Evolutionary conservation across 139 green algal species (phyloP).

Genomic region (Chlamydomonas sp.): DNA sequence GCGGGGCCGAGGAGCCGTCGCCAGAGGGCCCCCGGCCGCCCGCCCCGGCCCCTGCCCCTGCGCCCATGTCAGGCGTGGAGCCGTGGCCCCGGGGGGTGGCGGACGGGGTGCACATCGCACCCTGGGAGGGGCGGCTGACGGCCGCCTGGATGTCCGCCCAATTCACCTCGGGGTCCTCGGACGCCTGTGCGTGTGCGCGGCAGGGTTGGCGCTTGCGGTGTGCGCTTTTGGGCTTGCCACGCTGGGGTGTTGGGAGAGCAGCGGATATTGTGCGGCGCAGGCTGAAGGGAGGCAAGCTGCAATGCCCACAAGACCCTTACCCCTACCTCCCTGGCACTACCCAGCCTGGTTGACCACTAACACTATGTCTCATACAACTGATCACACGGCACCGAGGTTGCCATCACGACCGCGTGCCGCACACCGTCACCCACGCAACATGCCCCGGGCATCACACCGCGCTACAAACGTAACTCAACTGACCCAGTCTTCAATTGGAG

Average conservation of each 20-base stretch:
- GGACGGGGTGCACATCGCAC: not conserved
- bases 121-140: not conserved
- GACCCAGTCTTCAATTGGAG: not conserved
- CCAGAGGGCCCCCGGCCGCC: not conserved
- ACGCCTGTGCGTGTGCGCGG: not conserved
- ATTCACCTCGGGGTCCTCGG: conserved; percentile 25
- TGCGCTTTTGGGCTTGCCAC: not conserved
- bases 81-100: too few relatives aligned
- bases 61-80: not conserved
- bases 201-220: not conserved
- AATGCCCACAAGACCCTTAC: not conserved
- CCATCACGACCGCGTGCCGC: not conserved
- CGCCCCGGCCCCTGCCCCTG: not conserved
- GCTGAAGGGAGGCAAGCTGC: not conserved
- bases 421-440: not conserved
- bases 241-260: not conserved
- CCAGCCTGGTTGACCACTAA: not conserved
- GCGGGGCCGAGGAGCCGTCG: not conserved
- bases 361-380: not conserved
- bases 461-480: not conserved
- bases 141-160: conserved; percentile 30
- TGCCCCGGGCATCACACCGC: not conserved
- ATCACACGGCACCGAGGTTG: too few relatives aligned
- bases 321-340: not conserved
- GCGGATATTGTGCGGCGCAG: not conserved